Percentiles rank a stretch among this genome's conserved stretches.
Conservation (phyloP, 495 filamentous ascomycete species). For the Penicillium tannophilum region DNA sequence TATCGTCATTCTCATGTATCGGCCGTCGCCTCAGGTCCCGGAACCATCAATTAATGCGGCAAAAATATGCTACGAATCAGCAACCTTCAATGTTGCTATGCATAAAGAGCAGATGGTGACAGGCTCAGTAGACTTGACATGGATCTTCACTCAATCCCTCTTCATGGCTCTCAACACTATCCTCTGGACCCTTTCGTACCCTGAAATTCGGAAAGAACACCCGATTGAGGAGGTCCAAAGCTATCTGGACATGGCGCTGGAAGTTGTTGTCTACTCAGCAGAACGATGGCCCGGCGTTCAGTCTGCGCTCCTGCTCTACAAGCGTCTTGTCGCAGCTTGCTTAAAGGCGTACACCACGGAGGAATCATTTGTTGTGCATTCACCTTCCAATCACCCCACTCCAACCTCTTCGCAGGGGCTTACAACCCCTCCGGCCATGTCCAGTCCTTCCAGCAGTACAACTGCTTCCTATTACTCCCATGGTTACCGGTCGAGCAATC, state of each 20-base stretch:
- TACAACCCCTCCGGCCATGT: slow-evolving; percentile 53
- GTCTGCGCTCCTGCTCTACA: slow-evolving; percentile 79
- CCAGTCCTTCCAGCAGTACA: slow-evolving; percentile 49
- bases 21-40: slow-evolving; percentile 88
- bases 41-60: slow-evolving; percentile 76
- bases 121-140: slow-evolving; percentile 79
- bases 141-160: slow-evolving; percentile 84
- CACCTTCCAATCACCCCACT: slow-evolving; percentile 56
- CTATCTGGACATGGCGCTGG: slow-evolving; percentile 68
- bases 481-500: slow-evolving; percentile 27
- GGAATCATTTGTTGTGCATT: slow-evolving; percentile 65
- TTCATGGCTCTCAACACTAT: slow-evolving; percentile 87
- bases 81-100: slow-evolving; percentile 74
- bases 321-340: slow-evolving; percentile 76
- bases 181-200: slow-evolving; percentile 85
- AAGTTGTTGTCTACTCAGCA: slow-evolving; percentile 71
- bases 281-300: slow-evolving; percentile 88
- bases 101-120: slow-evolving; percentile 74
- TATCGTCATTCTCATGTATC: slow-evolving; percentile 80
- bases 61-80: slow-evolving; percentile 76
- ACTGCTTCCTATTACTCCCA: slow-evolving; percentile 41
- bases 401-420: slow-evolving; percentile 46
- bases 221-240: slow-evolving; percentile 68
- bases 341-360: slow-evolving; percentile 79
- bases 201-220: slow-evolving; percentile 73